A percentile compares a stretch with the other conserved stretches of the same genome.
phyloP scores from a whole-genome alignment of 257 asterid species.

The Solanum bulbocastanum region DNA sequence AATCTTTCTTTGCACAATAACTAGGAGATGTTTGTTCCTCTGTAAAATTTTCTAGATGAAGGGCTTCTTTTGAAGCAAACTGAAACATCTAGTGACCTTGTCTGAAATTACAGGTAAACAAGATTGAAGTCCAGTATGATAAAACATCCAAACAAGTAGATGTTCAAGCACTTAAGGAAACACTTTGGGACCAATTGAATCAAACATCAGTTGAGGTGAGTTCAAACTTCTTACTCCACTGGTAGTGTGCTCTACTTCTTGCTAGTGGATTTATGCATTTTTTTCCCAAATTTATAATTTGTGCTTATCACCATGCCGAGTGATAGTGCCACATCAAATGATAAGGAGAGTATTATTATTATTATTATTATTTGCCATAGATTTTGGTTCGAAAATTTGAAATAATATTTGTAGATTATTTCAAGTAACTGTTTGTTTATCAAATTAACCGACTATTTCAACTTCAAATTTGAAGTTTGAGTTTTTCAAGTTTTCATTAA shows the following conservation, averaged over 20 bases:
- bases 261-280: neutral
- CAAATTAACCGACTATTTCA: neutral
- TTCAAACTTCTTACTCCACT: neutral
- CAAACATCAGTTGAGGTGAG: constrained; percentile 38
- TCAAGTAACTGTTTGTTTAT: neutral
- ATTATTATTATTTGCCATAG: neutral
- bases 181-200: constrained; percentile 61
- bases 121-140: constrained; percentile 80
- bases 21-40: neutral
- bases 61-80: neutral
- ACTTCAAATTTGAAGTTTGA: neutral
- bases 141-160: constrained; percentile 90
- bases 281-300: neutral
- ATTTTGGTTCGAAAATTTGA: neutral
- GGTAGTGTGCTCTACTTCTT: neutral
- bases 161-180: constrained; percentile 83
- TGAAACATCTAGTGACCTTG: neutral
- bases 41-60: neutral
- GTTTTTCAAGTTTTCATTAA: neutral
- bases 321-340: neutral
- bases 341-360: neutral
- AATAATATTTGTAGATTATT: neutral
- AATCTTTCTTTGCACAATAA: neutral
- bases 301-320: neutral
- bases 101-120: constrained; percentile 45